Conservation (phyloP, 108 stramenopile species). For the Pseudonitzschia delicatissima region DNA sequence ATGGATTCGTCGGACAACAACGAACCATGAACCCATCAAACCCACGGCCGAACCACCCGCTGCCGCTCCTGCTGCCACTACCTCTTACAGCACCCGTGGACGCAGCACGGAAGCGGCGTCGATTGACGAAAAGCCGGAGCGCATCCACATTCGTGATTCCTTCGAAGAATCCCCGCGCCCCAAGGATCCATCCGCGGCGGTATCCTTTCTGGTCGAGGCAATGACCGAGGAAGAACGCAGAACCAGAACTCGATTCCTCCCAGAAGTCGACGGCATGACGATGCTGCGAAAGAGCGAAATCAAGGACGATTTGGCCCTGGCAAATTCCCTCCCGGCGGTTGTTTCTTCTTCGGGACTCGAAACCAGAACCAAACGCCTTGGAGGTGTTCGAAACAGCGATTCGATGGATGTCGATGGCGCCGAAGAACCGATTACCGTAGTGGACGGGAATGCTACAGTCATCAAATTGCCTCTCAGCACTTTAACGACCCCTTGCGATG, state of each 20-base stretch:
- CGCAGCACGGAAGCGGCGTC: slow-evolving; percentile 25
- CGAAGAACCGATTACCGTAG: slow-evolving; percentile 21
- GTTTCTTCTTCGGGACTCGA: slow-evolving; percentile 16
- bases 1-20: not conserved
- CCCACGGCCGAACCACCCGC: not conserved
- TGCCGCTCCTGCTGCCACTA: not conserved
- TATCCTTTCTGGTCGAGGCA: slow-evolving; percentile 61
- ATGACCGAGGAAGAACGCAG: slow-evolving; percentile 78
- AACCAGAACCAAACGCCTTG: slow-evolving; percentile 23
- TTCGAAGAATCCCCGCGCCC: slow-evolving; percentile 11
- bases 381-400: slow-evolving; percentile 24
- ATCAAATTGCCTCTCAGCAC: slow-evolving; percentile 10
- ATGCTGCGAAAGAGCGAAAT: slow-evolving; percentile 69
- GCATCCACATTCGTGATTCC: not conserved
- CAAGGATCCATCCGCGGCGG: slow-evolving; percentile 23
- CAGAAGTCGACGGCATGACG: slow-evolving; percentile 79
- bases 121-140: slow-evolving; percentile 1
- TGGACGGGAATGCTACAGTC: slow-evolving; percentile 15
- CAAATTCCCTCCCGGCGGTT: slow-evolving; percentile 29
- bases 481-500: slow-evolving; percentile 29
- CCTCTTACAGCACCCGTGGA: slow-evolving; percentile 34
- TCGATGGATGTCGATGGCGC: slow-evolving; percentile 42
- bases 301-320: slow-evolving; percentile 68
- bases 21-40: not conserved
- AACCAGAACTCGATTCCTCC: slow-evolving; percentile 70